Conservation (phyloP, 176 grass and related monocot genomes). For the Alloteropsis semialata region DNA sequence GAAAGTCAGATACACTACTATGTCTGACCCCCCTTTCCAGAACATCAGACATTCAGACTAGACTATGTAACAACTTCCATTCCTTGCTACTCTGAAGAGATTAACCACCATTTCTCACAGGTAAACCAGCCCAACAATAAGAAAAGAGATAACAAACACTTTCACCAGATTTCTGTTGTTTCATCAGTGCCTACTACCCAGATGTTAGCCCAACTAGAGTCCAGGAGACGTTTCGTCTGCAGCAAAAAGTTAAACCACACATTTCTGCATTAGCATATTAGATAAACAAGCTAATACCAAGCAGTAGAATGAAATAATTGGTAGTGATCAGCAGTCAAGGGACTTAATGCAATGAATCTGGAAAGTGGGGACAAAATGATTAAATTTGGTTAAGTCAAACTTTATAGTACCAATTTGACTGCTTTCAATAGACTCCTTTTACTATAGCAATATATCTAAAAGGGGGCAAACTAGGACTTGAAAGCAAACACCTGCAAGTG, state of each 20-base stretch:
- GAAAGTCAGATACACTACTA: conserved; percentile 24
- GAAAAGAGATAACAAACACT: conserved; percentile 38
- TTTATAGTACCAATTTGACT: background rate
- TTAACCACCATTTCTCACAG: conserved; percentile 45
- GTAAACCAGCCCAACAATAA: conserved; percentile 40
- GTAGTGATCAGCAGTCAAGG: background rate
- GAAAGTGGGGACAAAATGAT: background rate
- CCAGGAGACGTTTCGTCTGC: conserved; percentile 50
- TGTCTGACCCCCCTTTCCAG: background rate
- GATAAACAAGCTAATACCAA: background rate
- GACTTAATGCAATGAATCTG: background rate
- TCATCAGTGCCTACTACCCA: conserved; percentile 67
- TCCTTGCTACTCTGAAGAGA: conserved; percentile 45
- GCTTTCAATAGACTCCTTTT: background rate
- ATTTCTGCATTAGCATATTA: background rate
- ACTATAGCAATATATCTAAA: background rate
- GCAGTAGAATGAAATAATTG: background rate
- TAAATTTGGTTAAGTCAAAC: background rate
- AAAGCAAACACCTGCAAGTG: background rate
- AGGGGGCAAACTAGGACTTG: background rate
- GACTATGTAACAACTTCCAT: conserved; percentile 34
- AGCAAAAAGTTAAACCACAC: conserved; percentile 6
- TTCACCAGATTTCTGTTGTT: conserved; percentile 36
- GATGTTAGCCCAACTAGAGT: conserved; percentile 76
- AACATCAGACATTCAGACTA: conserved; percentile 18